phyloP scores from a whole-genome alignment of 768 basidiomycete genomes.

The Neoboletus brunneissimus region DNA sequence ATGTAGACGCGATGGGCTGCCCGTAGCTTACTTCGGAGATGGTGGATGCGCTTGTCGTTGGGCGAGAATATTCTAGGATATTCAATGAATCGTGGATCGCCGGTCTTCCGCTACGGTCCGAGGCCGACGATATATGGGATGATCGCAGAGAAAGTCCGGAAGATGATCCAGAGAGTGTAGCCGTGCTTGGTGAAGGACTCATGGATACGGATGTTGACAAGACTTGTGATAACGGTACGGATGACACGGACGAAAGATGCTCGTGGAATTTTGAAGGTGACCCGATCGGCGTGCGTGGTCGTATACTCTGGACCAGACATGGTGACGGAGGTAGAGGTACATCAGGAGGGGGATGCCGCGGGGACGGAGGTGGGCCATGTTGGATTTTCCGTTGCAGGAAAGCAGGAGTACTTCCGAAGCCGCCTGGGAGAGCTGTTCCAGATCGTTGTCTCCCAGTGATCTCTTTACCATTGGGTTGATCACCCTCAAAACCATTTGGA shows the following conservation, averaged over 20 bases:
- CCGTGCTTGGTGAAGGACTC: conserved; percentile 20
- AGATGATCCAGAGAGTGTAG: conserved; percentile 29
- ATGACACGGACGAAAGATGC: conserved; percentile 32
- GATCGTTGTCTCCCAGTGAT: conserved; percentile 16
- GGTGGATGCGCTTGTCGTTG: conserved; percentile 21
- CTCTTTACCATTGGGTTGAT: conserved; percentile 10
- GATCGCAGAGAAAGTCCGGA: conserved; percentile 31
- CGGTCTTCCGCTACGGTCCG: conserved; percentile 17
- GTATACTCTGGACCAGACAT: neutral
- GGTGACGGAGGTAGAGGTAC: conserved; percentile 30
- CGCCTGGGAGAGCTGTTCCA: conserved; percentile 1
- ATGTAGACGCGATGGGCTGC: conserved; percentile 8
- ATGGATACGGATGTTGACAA: conserved; percentile 7
- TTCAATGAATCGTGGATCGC: conserved; percentile 9
- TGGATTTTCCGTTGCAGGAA: conserved; percentile 33
- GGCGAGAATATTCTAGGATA: conserved; percentile 11
- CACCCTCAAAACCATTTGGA: neutral
- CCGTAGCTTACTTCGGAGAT: conserved; percentile 22
- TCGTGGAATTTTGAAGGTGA: conserved; percentile 33
- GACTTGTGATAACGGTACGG: conserved; percentile 14
- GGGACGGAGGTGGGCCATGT: conserved; percentile 22
- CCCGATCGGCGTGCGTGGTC: conserved; percentile 11
- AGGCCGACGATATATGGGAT: conserved; percentile 17
- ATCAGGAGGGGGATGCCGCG: conserved; percentile 30
- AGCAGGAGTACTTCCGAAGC: conserved; percentile 18